Conservation (phyloP, 345 rosid genomes). For the Salix viminalis region DNA sequence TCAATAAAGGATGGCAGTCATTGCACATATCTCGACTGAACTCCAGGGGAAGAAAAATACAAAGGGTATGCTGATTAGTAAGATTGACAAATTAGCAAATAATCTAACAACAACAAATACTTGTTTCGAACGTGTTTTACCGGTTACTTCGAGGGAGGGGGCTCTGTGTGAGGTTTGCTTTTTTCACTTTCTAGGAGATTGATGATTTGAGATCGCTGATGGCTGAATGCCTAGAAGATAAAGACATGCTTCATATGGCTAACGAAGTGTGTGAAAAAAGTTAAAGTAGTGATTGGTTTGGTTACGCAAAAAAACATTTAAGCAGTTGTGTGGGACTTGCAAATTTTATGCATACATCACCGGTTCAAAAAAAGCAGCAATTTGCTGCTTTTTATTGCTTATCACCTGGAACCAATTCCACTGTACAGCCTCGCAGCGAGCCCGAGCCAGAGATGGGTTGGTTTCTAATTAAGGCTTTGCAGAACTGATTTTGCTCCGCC, state of each 20-base stretch:
- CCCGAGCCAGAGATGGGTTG: too few relatives aligned
- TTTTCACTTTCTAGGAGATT: slow-evolving; percentile 53
- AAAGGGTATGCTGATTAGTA: not conserved
- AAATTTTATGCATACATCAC: too few relatives aligned
- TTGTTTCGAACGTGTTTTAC: not conserved
- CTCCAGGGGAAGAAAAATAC: not conserved
- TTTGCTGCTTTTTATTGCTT: too few relatives aligned
- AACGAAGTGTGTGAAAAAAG: not conserved
- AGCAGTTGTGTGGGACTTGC: too few relatives aligned
- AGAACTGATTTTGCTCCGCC: too few relatives aligned
- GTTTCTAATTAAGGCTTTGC: too few relatives aligned
- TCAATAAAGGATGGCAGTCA: not conserved
- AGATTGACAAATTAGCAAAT: not conserved
- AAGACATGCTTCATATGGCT: slow-evolving; percentile 79
- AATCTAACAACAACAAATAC: not conserved
- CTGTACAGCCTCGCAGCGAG: too few relatives aligned
- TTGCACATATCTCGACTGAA: not conserved
- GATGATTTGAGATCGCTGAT: slow-evolving; percentile 63
- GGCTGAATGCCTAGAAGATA: slow-evolving; percentile 58
- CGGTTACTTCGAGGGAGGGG: not conserved
- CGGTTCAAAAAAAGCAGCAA: too few relatives aligned
- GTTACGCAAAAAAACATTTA: too few relatives aligned
- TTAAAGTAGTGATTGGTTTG: too few relatives aligned
- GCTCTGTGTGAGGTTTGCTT: not conserved
- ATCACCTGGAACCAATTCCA: too few relatives aligned